Base-by-base conservation (phyloP, 2,329 filamentous ascomycete genomes). In the Bipolaris bicolor region DNA sequence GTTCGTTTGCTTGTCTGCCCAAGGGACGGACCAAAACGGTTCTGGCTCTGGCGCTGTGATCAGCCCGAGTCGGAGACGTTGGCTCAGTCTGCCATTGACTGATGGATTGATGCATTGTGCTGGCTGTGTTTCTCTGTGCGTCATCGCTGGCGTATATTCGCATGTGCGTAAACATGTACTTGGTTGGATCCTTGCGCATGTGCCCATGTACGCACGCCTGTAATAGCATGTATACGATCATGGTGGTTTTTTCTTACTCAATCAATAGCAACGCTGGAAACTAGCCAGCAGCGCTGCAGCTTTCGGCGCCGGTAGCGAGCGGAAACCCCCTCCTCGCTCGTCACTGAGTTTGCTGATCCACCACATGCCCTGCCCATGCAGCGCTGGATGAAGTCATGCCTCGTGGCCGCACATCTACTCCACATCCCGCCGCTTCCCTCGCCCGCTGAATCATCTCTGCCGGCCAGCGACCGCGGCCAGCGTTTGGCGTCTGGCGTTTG, bases 241-340 rank as follows among this genome's bases (percentile, higher is more conserved):
- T 41, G 15, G 22, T 18, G 13, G 20, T 20, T 31, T 41, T 31
- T 16, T 16, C 13, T 36, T 43, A 41, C 26, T 51, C 49, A 43
- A 22, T 44, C 26, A 3, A 51, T 53, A 54, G 61, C 60, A 64
- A n/a, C 59, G 58, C 57, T 60, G 59, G 59, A 10, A 41, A 41
- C 37, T 29, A 58, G 58, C 63, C 55, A 49, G 29, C 48, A 26
- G 33, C 5, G 24, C 44, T 63, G 60, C 63, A 64, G 60, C 55
- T 56, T 55, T 60, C 58, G 60, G 58, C 60, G 44, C 63, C 59
- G 67, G 67, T 70, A 71, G 67, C 68, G 67, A 71, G 65, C 61
- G 57, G 58, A 62, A 62, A 24, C 22, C 46, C 47, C 49, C 40
- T n/a, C 46, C 56, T 20, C 16, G 18, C 37, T 20, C 18, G 16